Percentiles rank a stretch among this genome's conserved stretches.
Evolutionary conservation across 371 early-diverging fungal genomes (phyloP).

Genomic region (Dichotomocladium elegans): DNA sequence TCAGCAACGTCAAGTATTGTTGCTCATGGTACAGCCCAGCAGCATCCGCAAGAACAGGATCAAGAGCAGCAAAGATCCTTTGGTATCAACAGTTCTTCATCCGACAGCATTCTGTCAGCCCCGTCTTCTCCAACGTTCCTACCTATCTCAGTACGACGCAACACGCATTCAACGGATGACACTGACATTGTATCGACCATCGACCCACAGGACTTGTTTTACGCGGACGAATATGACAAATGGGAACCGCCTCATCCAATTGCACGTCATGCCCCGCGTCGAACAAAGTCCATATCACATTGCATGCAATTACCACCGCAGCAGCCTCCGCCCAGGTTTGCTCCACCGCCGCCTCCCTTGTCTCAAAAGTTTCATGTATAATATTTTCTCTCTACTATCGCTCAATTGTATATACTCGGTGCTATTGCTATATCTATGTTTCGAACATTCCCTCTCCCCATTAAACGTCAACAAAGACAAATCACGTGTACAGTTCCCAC

Average conservation of each 20-base stretch:
- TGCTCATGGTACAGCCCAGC: background rate
- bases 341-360: conserved; percentile 5
- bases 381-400: too few species aligned
- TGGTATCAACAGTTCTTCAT: conserved; percentile 1
- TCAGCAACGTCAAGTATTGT: background rate
- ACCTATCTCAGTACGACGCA: background rate
- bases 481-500: too few species aligned
- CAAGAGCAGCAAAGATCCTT: too few species aligned
- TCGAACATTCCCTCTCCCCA: too few species aligned
- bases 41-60: conserved; percentile 17
- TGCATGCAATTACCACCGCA: conserved; percentile 1
- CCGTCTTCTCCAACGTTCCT: background rate
- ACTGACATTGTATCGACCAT: background rate
- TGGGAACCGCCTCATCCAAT: background rate
- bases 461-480: too few species aligned
- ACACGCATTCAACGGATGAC: background rate
- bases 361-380: too few species aligned
- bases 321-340: background rate
- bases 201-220: background rate
- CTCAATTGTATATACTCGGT: too few species aligned
- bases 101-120: background rate
- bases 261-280: background rate
- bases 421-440: too few species aligned
- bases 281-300: background rate
- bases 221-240: conserved; percentile 3